phyloP scores from a whole-genome alignment of 2,329 filamentous ascomycete genomes.

The Diaporthe vexans region DNA sequence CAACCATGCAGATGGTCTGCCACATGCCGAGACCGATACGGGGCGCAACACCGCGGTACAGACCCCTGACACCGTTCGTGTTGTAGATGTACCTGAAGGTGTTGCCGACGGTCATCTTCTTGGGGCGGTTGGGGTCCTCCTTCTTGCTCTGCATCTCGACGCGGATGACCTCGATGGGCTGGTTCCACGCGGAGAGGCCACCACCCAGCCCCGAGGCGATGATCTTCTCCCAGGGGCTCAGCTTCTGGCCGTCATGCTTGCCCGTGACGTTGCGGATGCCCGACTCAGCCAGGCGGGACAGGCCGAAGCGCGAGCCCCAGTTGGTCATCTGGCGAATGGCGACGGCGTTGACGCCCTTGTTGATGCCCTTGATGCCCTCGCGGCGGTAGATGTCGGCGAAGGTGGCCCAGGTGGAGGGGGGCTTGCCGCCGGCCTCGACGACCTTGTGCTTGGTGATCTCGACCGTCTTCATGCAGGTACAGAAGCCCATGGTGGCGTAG shows the following conservation, averaged over 20 bases:
- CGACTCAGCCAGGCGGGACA: constrained; percentile 90
- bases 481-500: constrained; percentile 99
- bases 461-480: constrained; percentile 99
- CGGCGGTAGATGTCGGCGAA: constrained; percentile 98
- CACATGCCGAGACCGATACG: constrained; percentile 96
- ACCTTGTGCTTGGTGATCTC: constrained; percentile 99
- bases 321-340: constrained; percentile 99
- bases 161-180: constrained; percentile 99
- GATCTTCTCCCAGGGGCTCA: constrained; percentile 88
- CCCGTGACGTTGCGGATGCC: constrained; percentile 83
- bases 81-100: constrained; percentile 89
- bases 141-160: constrained; percentile 99
- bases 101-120: constrained; percentile 98
- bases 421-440: constrained; percentile 84
- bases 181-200: constrained; percentile 97
- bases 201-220: constrained; percentile 88
- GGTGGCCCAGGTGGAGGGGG: constrained; percentile 91
- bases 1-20: constrained; percentile 99
- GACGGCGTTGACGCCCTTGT: constrained; percentile 98
- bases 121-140: constrained; percentile 95
- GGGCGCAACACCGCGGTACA: constrained; percentile 96
- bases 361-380: constrained; percentile 96
- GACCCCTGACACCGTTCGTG: constrained; percentile 87
- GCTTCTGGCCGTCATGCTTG: constrained; percentile 85
- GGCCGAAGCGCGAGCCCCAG: constrained; percentile 96